phyloP scores from a whole-genome alignment of 257 asterid species.

The Jacaranda mimosifolia region DNA sequence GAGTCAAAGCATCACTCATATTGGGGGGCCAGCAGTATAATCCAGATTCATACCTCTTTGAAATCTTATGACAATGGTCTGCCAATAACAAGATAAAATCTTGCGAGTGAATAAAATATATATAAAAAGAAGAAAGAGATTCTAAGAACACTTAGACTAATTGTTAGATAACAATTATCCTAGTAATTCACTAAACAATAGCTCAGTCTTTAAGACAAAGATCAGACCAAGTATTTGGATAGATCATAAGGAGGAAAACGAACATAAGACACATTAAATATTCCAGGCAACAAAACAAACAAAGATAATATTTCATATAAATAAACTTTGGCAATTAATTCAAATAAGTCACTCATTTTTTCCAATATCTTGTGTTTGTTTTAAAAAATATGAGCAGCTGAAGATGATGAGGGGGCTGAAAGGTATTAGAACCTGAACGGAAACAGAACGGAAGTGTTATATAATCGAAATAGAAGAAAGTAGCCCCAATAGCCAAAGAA shows the following conservation, averaged over 20 bases:
- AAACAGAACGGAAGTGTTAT: slow-evolving; percentile 63
- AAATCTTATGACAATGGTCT: slow-evolving; percentile 12
- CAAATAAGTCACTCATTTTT: slow-evolving; percentile 17
- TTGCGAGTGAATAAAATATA: background rate
- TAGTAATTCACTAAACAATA: background rate
- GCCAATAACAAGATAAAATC: background rate
- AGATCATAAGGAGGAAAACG: slow-evolving; percentile 8
- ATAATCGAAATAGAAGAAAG: slow-evolving; percentile 64
- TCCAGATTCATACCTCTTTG: background rate
- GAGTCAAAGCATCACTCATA: background rate
- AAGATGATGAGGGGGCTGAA: slow-evolving; percentile 7
- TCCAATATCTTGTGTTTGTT: slow-evolving; percentile 18
- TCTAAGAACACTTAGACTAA: slow-evolving; percentile 19
- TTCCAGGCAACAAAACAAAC: slow-evolving; percentile 17
- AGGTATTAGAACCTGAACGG: slow-evolving; percentile 74
- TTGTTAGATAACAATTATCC: slow-evolving; percentile 10
- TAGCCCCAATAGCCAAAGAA: slow-evolving; percentile 93
- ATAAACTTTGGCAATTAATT: slow-evolving; percentile 14
- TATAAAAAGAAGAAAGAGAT: background rate
- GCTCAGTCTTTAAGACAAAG: slow-evolving; percentile 17
- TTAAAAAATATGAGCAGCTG: background rate
- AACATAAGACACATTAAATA: background rate
- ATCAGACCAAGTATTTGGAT: slow-evolving; percentile 19
- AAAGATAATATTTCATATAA: background rate
- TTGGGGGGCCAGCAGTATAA: background rate